Base-by-base conservation (phyloP, 2,329 filamentous ascomycete genomes). In the Xylariales sp. region DNA sequence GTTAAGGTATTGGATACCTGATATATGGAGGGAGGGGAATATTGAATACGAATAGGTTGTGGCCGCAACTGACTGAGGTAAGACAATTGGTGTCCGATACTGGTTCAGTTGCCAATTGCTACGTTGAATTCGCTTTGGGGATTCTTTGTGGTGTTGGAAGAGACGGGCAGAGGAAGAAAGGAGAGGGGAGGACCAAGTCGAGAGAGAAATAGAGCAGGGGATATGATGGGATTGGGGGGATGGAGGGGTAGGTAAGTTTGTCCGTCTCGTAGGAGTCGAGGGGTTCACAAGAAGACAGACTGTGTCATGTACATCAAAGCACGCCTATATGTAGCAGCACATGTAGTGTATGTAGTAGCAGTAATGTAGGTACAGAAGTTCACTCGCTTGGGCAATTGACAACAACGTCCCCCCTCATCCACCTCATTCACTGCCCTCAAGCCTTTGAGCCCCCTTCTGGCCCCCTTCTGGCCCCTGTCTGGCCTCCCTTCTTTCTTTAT, bases 121-220 rank as follows among this genome's bases (percentile, higher is more conserved):
- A 68, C 73, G 67, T 72, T 64, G 36, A 30, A n/a, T 69, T 62
- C 45, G 45, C 28, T 18, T 54, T 34, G 55, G 28, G 28, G 36
- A 45, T 62, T 58, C 55, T 70, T 70, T 62, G 50, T 23, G 39
- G 18, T 16, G 53, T 43, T 28, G 30, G 61, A 49, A 67, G 49
- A 67, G 67, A 59, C 63, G 62, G 58, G 63, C 64, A 67, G 64
- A 73, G 36, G 65, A 67, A 68, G 67, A 65, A 63, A 65, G 54
- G 54, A 62, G 61, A 69, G 64, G 67, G 69, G 65, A 68, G 62
- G 64, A 57, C 32, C 3, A 43, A 46, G 68, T 68, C 50, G 62
- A 71, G 70, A 48, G 67, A 73, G 70, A 59, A 75, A 71, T 67
- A 49, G 71, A 73, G 23, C 23, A 23, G 74, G 73, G 71, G 74